A percentile compares a stretch with the other conserved stretches of the same genome.
Conservation (phyloP, 179 eudicot species). For the Beta macrorhiza region DNA sequence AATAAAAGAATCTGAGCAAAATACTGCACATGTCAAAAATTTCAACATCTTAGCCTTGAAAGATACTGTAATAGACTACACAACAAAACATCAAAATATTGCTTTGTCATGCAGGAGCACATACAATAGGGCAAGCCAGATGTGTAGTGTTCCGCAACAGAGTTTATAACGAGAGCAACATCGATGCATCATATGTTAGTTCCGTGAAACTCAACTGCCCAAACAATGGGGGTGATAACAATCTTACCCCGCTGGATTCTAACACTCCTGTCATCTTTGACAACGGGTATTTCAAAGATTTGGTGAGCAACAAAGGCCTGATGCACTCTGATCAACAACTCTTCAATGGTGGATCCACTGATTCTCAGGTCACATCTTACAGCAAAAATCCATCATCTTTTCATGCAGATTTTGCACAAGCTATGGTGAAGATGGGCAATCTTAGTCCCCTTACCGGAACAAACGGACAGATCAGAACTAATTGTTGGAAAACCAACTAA, state of each 20-base stretch:
- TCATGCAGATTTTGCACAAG: slow-evolving; percentile 13
- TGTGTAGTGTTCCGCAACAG: slow-evolving; percentile 29
- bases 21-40: too few species aligned
- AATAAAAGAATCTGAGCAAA: too few species aligned
- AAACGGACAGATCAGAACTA: slow-evolving; percentile 25
- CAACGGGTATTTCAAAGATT: slow-evolving; percentile 25
- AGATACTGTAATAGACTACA: background rate
- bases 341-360: slow-evolving; percentile 28
- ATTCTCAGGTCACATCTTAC: slow-evolving; percentile 30
- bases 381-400: slow-evolving; percentile 19
- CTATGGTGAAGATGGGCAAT: slow-evolving; percentile 31
- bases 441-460: slow-evolving; percentile 27
- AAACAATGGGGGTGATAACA: slow-evolving; percentile 31
- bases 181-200: slow-evolving; percentile 32
- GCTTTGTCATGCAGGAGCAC: slow-evolving; percentile 30
- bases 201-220: slow-evolving; percentile 36
- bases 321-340: slow-evolving; percentile 34
- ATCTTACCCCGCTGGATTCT: slow-evolving; percentile 18
- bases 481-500: slow-evolving; percentile 27
- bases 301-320: slow-evolving; percentile 24
- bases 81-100: background rate
- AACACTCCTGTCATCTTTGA: slow-evolving; percentile 21
- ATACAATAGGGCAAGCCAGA: slow-evolving; percentile 30
- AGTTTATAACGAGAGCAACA: slow-evolving; percentile 42
- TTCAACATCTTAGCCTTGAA: background rate